Evolutionary conservation across 495 filamentous ascomycete species (phyloP).

Genomic region (Penicillium alfredii): DNA sequence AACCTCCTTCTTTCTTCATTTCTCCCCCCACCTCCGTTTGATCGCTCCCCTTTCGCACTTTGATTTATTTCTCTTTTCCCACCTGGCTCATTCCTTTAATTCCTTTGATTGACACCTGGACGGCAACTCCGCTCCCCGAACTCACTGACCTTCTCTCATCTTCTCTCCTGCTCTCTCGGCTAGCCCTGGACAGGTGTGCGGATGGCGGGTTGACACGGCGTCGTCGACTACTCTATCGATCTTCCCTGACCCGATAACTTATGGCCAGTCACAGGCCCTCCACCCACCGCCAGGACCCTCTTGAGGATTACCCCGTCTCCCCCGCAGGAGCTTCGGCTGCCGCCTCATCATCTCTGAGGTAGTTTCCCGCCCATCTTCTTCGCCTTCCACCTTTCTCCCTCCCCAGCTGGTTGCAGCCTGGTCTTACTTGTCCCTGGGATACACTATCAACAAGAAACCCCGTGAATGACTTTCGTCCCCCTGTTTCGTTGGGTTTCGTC

Average conservation of each 20-base stretch:
- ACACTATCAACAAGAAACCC: neutral
- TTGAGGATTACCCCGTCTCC: conserved; percentile 41
- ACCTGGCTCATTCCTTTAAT: neutral
- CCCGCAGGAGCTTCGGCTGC: conserved; percentile 36
- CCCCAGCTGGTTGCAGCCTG: too few species aligned
- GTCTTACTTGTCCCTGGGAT: neutral
- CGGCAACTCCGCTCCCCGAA: conserved; percentile 12
- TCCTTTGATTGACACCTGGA: conserved; percentile 11
- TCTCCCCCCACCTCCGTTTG: conserved; percentile 3
- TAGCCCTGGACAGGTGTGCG: conserved; percentile 25
- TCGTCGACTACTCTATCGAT: conserved; percentile 30
- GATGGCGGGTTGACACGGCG: conserved; percentile 47
- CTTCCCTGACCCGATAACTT: conserved; percentile 40
- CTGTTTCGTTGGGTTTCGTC: too few species aligned
- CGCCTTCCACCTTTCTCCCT: conserved; percentile 6
- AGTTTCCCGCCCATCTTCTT: conserved; percentile 29
- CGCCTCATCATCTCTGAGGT: conserved; percentile 44
- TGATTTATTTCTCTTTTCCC: conserved; percentile 4
- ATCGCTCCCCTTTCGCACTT: conserved; percentile 1
- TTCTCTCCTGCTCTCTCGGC: conserved; percentile 19
- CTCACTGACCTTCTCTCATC: conserved; percentile 12
- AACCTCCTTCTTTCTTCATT: conserved; percentile 14
- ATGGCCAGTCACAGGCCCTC: conserved; percentile 48
- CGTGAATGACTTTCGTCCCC: too few species aligned
- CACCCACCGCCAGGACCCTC: conserved; percentile 45